Base-by-base conservation (phyloP, 1,139 yeast genomes). In the Kazachstania sp. region DNA sequence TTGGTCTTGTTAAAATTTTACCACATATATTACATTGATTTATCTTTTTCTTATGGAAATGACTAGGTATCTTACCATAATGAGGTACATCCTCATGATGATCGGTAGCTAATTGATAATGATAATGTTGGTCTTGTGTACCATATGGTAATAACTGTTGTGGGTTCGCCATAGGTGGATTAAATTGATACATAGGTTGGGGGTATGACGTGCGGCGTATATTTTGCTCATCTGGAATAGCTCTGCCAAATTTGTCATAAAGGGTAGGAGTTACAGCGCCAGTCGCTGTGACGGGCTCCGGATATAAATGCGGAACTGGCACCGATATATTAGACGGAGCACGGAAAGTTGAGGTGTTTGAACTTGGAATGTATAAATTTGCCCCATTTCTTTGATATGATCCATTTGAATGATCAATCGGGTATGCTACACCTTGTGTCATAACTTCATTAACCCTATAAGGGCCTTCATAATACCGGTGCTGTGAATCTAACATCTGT, bases 1-100 rank as follows among this genome's bases (percentile, higher is more conserved):
- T 79, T 2, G 95, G 92, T 49, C 95, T 71, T 44, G 83, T 82
- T 67, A 86, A 84, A 43, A 80, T 79, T 63, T 84, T 84, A 47
- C 77, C 73, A 65, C 95, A 86, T n/a, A 78, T 71, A 20, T 73
- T 69, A 63, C 95, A 85, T 37, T 47, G 51, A 34, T 41, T 45
- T 19, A 26, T 41, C 31, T 41, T 45, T 31, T 41, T 41, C 18
- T 31, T 35, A 13, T 26, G 30, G n/a, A 37, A 37, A 7, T 30
- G 41, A 19, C 20, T 30, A 8, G 26, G 16, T 6, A 30, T 30
- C 13, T 43, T 43, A 4, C 41, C 45, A 31, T 37, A 43, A 5
- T 29, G 40, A 26, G 31, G 20, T 5, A 18, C 34, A 29, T 15
- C 16, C 19, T 29, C 28, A 23, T 9, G 39, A 5, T 43, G 41